A percentile compares a stretch with the other conserved stretches of the same genome.
These are phyloP conservation scores for Neurospora sp. DNA, from an alignment of 495 filamentous ascomycete species.

Conservation along the genomic window DNA sequence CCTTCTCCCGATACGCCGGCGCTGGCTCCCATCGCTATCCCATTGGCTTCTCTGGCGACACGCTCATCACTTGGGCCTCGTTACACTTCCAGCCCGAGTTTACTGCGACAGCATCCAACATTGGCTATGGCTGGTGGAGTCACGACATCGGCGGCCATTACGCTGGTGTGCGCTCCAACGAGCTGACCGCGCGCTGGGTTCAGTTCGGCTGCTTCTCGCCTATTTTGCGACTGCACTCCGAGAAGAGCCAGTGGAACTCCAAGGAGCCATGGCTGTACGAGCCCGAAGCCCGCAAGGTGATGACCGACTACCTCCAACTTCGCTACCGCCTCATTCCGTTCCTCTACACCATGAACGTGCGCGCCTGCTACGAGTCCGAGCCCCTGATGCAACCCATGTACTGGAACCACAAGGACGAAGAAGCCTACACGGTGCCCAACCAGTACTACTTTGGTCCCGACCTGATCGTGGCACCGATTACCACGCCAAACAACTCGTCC, in stretches of 20 bases:
- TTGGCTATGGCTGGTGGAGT: slow-evolving; percentile 57
- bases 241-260: slow-evolving; percentile 38
- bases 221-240: slow-evolving; percentile 47
- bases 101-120: slow-evolving; percentile 52
- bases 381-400: slow-evolving; percentile 51
- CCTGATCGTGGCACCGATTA: slow-evolving; percentile 45
- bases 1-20: slow-evolving; percentile 48
- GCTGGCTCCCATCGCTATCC: slow-evolving; percentile 51
- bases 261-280: slow-evolving; percentile 50
- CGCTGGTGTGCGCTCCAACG: slow-evolving; percentile 39
- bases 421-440: slow-evolving; percentile 42
- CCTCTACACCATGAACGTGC: slow-evolving; percentile 46
- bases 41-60: slow-evolving; percentile 52
- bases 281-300: slow-evolving; percentile 25
- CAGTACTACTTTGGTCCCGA: slow-evolving; percentile 46
- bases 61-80: slow-evolving; percentile 44
- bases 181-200: slow-evolving; percentile 47
- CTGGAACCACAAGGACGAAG: slow-evolving; percentile 42
- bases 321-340: slow-evolving; percentile 48
- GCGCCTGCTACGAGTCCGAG: slow-evolving; percentile 28
- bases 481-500: slow-evolving; percentile 27
- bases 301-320: slow-evolving; percentile 37
- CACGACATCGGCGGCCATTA: slow-evolving; percentile 55
- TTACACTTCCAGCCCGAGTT: slow-evolving; percentile 54
- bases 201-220: slow-evolving; percentile 50